A percentile compares a stretch with the other conserved stretches of the same genome.
These are phyloP conservation scores for Aspergillus quadricinctus DNA, from an alignment of 2,329 filamentous ascomycete genomes.

Conservation along the genomic window DNA sequence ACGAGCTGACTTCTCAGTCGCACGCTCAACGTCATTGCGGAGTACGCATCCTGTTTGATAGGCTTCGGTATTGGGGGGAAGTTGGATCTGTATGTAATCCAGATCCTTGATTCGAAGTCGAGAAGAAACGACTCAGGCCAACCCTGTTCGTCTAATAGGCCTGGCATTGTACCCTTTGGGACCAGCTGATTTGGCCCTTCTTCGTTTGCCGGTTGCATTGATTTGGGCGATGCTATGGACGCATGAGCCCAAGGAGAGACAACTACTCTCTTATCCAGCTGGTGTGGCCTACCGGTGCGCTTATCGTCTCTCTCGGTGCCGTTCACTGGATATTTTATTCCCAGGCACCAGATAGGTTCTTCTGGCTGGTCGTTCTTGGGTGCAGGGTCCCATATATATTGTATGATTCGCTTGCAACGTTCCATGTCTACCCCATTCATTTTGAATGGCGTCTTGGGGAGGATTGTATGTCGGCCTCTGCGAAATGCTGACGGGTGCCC, in stretches of 20 bases:
- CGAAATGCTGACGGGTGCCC: neutral
- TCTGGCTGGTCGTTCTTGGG: constrained; percentile 72
- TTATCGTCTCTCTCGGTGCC: neutral
- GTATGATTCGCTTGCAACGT: constrained; percentile 75
- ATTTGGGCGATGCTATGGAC: neutral
- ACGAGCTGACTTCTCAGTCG: constrained; percentile 75
- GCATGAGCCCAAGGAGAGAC: neutral
- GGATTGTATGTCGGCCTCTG: neutral
- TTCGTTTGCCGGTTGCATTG: neutral
- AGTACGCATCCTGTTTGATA: constrained; percentile 64
- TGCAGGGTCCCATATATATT: constrained; percentile 88
- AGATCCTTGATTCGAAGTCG: constrained; percentile 88
- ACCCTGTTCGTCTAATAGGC: constrained; percentile 37
- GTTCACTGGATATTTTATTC: constrained; percentile 50
- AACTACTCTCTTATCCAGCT: neutral
- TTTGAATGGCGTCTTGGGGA: constrained; percentile 5
- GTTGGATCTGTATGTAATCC: constrained; percentile 92
- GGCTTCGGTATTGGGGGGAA: constrained; percentile 80
- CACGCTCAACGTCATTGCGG: constrained; percentile 75
- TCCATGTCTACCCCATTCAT: constrained; percentile 71
- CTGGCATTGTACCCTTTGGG: constrained; percentile 2
- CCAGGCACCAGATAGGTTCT: constrained; percentile 80
- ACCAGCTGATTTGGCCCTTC: neutral
- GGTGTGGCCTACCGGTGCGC: constrained; percentile 3
- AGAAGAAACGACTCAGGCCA: constrained; percentile 86